Conservation (phyloP, 2,329 filamentous ascomycete genomes). For the Tolypocladium tundrense region DNA sequence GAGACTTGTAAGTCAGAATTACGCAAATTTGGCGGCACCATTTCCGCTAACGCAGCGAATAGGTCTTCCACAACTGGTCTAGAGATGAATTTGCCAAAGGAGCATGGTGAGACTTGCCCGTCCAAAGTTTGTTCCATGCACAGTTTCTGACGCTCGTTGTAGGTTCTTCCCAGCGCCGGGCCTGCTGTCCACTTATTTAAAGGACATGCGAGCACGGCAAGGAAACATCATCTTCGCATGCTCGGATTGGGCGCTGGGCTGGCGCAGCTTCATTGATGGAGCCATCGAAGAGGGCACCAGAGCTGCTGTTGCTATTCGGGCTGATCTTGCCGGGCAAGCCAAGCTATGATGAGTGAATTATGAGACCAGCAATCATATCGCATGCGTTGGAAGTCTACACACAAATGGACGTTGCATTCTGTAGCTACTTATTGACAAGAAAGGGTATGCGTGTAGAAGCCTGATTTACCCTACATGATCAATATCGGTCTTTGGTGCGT, state of each 20-base stretch:
- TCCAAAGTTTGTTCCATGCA: no score
- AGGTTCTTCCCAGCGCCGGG: conserved; percentile 27
- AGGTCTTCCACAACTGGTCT: conserved; percentile 38
- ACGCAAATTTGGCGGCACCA: background rate
- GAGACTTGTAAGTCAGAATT: conserved; percentile 11
- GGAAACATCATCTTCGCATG: conserved; percentile 35
- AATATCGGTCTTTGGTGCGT: conserved; percentile 15
- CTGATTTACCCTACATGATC: conserved; percentile 12
- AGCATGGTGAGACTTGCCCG: conserved; percentile 18
- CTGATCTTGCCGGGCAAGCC: background rate
- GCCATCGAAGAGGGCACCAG: conserved; percentile 32
- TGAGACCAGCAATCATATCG: no score
- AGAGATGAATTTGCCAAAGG: conserved; percentile 36
- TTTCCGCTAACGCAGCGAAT: background rate
- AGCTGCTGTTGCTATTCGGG: background rate
- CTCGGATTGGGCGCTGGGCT: conserved; percentile 37
- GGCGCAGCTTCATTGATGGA: conserved; percentile 39
- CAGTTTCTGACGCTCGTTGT: background rate
- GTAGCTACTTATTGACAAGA: no score
- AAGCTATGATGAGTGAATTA: background rate
- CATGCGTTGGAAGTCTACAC: no score
- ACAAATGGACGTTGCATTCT: no score
- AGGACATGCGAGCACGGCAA: conserved; percentile 28
- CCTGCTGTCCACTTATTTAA: conserved; percentile 25
- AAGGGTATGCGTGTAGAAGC: no score